phyloP scores from a whole-genome alignment of 2,329 filamentous ascomycete genomes.

The Exophiala dermatitidis region DNA sequence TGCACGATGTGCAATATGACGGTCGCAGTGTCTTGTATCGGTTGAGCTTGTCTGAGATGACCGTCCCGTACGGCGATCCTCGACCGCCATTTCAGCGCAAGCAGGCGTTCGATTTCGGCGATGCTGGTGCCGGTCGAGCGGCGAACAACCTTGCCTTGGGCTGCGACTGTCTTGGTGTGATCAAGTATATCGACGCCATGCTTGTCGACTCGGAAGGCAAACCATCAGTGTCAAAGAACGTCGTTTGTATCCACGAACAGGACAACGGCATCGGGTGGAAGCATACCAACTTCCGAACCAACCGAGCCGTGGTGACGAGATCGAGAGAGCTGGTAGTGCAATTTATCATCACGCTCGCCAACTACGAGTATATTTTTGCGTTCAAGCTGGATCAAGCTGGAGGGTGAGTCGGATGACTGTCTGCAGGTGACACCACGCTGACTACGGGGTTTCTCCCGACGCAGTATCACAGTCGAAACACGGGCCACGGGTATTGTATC shows the following conservation, averaged over 20 bases:
- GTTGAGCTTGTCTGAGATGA: slow-evolving; percentile 62
- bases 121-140: slow-evolving; percentile 58
- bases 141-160: slow-evolving; percentile 62
- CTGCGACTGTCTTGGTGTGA: slow-evolving; percentile 61
- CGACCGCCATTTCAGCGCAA: slow-evolving; percentile 61
- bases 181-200: slow-evolving; percentile 58
- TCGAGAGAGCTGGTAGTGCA: slow-evolving; percentile 58
- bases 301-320: slow-evolving; percentile 54
- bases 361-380: slow-evolving; percentile 63
- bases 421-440: neutral
- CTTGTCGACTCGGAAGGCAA: slow-evolving; percentile 49
- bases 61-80: slow-evolving; percentile 60
- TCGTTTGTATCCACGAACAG: slow-evolving; percentile 62
- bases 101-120: slow-evolving; percentile 65
- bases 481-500: slow-evolving; percentile 61
- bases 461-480: slow-evolving; percentile 49
- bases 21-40: slow-evolving; percentile 59
- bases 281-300: slow-evolving; percentile 61
- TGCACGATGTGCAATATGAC: slow-evolving; percentile 65
- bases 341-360: slow-evolving; percentile 60
- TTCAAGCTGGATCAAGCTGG: slow-evolving; percentile 59
- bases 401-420: slow-evolving; percentile 30
- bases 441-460: neutral
- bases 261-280: slow-evolving; percentile 64
- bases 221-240: slow-evolving; percentile 49